These are phyloP conservation scores for Psilocybe azurescens DNA, from an alignment of 768 basidiomycete species.

Conservation along the genomic window DNA sequence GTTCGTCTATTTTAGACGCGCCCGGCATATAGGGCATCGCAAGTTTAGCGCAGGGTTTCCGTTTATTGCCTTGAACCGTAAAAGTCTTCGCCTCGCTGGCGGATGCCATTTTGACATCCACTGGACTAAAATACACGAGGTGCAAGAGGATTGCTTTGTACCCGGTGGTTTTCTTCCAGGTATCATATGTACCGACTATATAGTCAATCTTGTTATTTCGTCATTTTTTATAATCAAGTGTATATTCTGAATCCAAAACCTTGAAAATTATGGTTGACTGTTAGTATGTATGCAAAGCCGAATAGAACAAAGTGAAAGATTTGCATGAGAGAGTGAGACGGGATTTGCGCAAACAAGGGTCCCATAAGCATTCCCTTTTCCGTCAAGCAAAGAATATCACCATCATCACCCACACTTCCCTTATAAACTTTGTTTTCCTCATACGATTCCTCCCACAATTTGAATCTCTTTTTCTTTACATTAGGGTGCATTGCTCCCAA, in stretches of 20 bases:
- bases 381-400: constrained; percentile 14
- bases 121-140: no score
- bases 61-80: background rate
- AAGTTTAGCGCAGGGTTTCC: background rate
- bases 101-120: background rate
- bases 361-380: constrained; percentile 11
- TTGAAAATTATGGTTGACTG: no score
- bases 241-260: no score
- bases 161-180: background rate
- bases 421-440: background rate
- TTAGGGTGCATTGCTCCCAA: constrained; percentile 30
- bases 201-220: no score
- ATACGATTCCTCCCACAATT: background rate
- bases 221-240: no score
- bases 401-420: constrained; percentile 16
- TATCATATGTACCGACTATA: background rate
- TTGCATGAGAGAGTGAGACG: background rate
- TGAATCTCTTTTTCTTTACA: background rate
- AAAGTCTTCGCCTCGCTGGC: constrained; percentile 6
- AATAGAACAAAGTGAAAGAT: background rate
- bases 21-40: background rate
- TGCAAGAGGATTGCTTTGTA: no score
- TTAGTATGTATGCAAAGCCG: background rate
- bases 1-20: constrained; percentile 10
- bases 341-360: constrained; percentile 4